Conservation (phyloP, 179 eudicot species). For the Corrigiola litoralis region DNA sequence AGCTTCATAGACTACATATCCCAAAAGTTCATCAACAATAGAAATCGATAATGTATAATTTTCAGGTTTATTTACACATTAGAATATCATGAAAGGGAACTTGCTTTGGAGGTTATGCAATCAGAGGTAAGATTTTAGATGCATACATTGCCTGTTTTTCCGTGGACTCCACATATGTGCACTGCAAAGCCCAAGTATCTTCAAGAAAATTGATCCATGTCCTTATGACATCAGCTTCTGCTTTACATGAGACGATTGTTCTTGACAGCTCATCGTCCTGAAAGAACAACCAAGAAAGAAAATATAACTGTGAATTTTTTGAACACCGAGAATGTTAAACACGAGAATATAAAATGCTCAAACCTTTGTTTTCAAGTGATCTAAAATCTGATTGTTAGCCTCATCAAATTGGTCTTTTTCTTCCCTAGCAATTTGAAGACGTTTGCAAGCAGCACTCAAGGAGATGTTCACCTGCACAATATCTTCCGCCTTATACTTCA, state of each 20-base stretch:
- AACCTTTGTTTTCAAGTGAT: constrained; percentile 84
- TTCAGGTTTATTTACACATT: background rate
- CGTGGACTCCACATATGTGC: constrained; percentile 55
- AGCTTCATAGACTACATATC: background rate
- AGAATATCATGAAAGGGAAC: too few relatives aligned
- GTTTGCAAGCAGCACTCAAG: constrained; percentile 76
- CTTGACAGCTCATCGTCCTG: constrained; percentile 86
- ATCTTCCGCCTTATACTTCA: constrained; percentile 1
- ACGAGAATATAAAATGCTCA: constrained; percentile 5
- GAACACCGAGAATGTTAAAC: background rate
- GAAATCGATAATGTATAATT: background rate
- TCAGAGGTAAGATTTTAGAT: background rate
- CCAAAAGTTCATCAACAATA: background rate
- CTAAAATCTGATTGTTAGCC: constrained; percentile 88
- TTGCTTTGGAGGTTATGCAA: background rate
- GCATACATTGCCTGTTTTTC: constrained; percentile 79
- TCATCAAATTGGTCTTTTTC: constrained; percentile 97
- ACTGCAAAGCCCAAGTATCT: constrained; percentile 90
- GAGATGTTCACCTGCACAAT: constrained; percentile 69
- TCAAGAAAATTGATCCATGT: constrained; percentile 97
- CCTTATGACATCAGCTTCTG: constrained; percentile 71
- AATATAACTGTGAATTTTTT: background rate
- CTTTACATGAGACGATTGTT: constrained; percentile 65
- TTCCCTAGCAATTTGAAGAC: constrained; percentile 73
- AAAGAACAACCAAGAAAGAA: background rate